phyloP scores from a whole-genome alignment of 352 stramenopile species.

The Globisporangium radiosum region DNA sequence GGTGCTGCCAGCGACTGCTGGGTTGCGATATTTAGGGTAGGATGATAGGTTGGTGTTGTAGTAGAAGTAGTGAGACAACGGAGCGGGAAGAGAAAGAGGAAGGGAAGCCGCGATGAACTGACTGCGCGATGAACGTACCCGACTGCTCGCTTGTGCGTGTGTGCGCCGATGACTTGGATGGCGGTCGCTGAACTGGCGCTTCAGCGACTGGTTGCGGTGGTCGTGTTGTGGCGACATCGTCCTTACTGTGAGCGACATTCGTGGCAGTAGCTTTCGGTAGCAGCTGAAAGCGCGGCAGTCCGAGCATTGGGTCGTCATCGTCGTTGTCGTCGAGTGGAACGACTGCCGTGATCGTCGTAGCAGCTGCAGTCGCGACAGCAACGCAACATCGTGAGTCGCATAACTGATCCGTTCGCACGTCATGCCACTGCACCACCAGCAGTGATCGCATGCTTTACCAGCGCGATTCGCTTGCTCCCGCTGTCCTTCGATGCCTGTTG shows the following conservation, averaged over 20 bases:
- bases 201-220: no score
- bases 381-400: no score
- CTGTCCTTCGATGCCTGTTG: background rate
- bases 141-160: background rate
- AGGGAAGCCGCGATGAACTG: background rate
- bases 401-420: no score
- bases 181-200: background rate
- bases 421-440: background rate
- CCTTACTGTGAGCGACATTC: no score
- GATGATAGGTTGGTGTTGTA: slow-evolving; percentile 14
- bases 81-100: background rate
- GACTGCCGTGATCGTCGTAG: background rate
- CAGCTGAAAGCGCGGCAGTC: slow-evolving; percentile 9
- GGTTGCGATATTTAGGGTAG: slow-evolving; percentile 13
- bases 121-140: background rate
- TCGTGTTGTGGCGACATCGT: no score
- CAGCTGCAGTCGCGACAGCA: no score
- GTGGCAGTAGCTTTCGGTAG: background rate
- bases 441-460: no score
- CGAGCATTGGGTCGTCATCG: slow-evolving; percentile 1
- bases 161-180: slow-evolving; percentile 1
- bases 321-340: background rate
- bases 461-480: no score
- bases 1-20: no score
- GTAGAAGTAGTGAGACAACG: slow-evolving; percentile 7